A percentile compares a stretch with the other conserved stretches of the same genome.
Evolutionary conservation across 2,329 filamentous ascomycete genomes (phyloP).

Genomic region (Boeremia lycopersici): DNA sequence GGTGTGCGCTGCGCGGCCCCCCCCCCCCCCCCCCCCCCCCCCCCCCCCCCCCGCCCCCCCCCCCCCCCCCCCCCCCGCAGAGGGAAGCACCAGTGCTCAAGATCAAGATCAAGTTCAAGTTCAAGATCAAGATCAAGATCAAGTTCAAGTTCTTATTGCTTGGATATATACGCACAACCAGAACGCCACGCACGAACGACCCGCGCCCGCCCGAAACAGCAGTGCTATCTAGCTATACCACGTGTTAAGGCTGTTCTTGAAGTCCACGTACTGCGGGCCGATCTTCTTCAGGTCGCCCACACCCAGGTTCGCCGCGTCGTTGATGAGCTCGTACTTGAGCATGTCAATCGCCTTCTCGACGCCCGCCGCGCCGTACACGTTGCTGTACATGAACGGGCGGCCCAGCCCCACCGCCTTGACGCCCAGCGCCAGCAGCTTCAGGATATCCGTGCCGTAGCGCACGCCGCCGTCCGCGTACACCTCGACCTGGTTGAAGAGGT

Average conservation of each 20-base stretch:
- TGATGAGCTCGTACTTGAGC: slow-evolving; percentile 57
- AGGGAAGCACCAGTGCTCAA: too few species aligned
- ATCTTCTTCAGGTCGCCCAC: slow-evolving; percentile 40
- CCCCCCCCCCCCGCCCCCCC: too few species aligned
- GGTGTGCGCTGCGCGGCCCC: too few species aligned
- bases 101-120: too few species aligned
- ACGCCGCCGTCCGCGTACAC: slow-evolving; percentile 51
- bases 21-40: too few species aligned
- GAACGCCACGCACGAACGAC: too few species aligned
- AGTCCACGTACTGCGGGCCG: slow-evolving; percentile 31
- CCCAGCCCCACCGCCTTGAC: slow-evolving; percentile 54
- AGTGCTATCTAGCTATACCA: slow-evolving; percentile 21
- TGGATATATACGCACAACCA: too few species aligned
- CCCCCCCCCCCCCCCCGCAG: too few species aligned
- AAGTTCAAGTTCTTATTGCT: too few species aligned
- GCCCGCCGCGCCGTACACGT: slow-evolving; percentile 64
- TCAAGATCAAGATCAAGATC: too few species aligned
- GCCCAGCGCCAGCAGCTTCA: slow-evolving; percentile 49
- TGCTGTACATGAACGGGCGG: slow-evolving; percentile 59
- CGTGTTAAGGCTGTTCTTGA: slow-evolving; percentile 20
- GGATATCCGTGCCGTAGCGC: slow-evolving; percentile 47
- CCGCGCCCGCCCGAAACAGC: too few species aligned
- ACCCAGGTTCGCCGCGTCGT: slow-evolving; percentile 43
- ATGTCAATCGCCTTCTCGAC: slow-evolving; percentile 62
- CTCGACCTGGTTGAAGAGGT: slow-evolving; percentile 49